A percentile compares a stretch with the other conserved stretches of the same genome.
Evolutionary conservation across 352 stramenopile species (phyloP).

Genomic region (Phytophthora sp.): DNA sequence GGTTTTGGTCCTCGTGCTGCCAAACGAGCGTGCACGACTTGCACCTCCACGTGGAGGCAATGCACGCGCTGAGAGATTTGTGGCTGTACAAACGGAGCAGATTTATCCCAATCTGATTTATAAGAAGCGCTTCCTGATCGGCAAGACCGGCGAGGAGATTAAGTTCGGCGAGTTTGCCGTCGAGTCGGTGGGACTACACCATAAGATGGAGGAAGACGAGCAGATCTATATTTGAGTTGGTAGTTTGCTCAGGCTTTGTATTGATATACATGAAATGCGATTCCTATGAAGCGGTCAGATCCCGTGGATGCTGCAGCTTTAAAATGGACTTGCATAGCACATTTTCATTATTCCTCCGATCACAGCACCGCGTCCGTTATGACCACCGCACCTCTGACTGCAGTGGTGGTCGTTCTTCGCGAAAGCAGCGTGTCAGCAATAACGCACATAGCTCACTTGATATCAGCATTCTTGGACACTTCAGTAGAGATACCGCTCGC

Average conservation of each 20-base stretch:
- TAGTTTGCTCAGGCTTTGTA: no score
- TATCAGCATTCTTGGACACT: slow-evolving; percentile 25
- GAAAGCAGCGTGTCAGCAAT: slow-evolving; percentile 18
- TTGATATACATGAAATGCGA: slow-evolving; percentile 23
- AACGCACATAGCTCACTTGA: slow-evolving; percentile 7
- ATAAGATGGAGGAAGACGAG: slow-evolving; percentile 74
- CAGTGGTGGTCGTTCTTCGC: slow-evolving; percentile 19
- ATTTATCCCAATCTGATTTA: slow-evolving; percentile 80
- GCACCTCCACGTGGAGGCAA: slow-evolving; percentile 56
- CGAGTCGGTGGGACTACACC: slow-evolving; percentile 63
- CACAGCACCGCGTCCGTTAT: slow-evolving; percentile 5
- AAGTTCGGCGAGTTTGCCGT: slow-evolving; percentile 78
- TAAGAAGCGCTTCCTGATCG: slow-evolving; percentile 80
- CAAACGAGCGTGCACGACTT: slow-evolving; percentile 61
- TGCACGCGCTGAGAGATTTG: slow-evolving; percentile 64
- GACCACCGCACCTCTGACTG: slow-evolving; percentile 13
- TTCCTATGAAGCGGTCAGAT: no score
- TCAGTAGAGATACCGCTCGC: slow-evolving; percentile 30
- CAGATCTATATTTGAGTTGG: slow-evolving; percentile 63
- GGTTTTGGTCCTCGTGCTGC: slow-evolving; percentile 51
- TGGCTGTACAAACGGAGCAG: slow-evolving; percentile 73
- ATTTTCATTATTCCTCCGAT: slow-evolving; percentile 3
- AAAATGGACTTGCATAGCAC: slow-evolving; percentile 3
- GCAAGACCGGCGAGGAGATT: slow-evolving; percentile 71
- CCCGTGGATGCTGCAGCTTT: background rate